Base-by-base conservation (phyloP, 805 yeast species). In the Nakazawaea siamensis region DNA sequence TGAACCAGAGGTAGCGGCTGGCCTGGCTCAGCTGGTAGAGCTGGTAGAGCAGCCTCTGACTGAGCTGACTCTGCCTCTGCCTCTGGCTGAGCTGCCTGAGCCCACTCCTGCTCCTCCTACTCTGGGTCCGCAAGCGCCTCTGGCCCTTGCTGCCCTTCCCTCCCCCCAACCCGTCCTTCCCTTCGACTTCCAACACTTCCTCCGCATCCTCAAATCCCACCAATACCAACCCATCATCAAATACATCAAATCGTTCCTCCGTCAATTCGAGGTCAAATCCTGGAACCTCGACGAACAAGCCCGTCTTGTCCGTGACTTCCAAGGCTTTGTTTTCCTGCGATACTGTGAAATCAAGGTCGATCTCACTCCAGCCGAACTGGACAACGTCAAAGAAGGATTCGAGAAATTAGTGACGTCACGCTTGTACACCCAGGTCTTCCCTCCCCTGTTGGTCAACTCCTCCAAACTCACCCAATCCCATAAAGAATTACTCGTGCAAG, bases 321-420 rank as follows among this genome's bases (percentile, higher is more conserved):
- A 80, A 47, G 48, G 45, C 0, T 88, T 88, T 51, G 75, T 88
- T 36, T 71, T 68, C 37, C 76, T 67, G 13, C 80, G 80, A 49
- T 35, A 15, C 24, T 4, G 15, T 2, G 38, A 30, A 7, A 26
- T 30, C 17, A 30, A 24, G n/a, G 31, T 6, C 7, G 10, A 20
- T 20, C 23, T 20, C 23, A 43, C 55, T 2, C 52, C 62, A 12
- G 81, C 80, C 42, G 97, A 97, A 1, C 90, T 92, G 54, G 68
- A 73, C 16, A 76, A 74, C 13, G 79, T 94, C 2, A 62, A 78
- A 44, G 97, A 87, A 47, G 98, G 98, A 0, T 66, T 92, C 47
- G 99, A 92, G 55, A 92, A 92, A 54, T 66, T 92, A 28, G 68
- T 94, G 8, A 85, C 88, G 94, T 88, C 90, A 37, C 68, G 95